Evolutionary conservation across 495 filamentous ascomycete species (phyloP).

Genomic region (Daldinia childiae): DNA sequence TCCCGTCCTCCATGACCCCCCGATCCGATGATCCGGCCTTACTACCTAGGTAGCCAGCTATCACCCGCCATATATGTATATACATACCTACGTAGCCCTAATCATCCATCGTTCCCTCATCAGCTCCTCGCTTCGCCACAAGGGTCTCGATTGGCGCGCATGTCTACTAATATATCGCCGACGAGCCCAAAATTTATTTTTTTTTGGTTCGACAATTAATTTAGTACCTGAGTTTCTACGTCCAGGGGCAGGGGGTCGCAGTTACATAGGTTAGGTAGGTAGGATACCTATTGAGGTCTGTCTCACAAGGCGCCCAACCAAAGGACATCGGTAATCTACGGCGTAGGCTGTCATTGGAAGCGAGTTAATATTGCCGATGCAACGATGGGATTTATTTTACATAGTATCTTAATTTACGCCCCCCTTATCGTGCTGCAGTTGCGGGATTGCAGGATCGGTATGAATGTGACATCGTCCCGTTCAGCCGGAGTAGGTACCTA

Average conservation of each 20-base stretch:
- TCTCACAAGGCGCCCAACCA: constrained; percentile 36
- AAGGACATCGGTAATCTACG: constrained; percentile 18
- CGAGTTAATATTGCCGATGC: constrained; percentile 36
- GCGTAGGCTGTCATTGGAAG: constrained; percentile 32
- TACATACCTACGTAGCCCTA: too few relatives aligned
- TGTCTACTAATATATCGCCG: neutral
- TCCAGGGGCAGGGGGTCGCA: too few relatives aligned
- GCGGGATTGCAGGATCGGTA: constrained; percentile 43
- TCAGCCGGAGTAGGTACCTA: constrained; percentile 34
- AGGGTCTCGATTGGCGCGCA: neutral
- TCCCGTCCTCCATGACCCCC: constrained; percentile 6
- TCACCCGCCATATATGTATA: neutral
- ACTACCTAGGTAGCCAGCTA: too few relatives aligned
- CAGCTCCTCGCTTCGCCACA: neutral
- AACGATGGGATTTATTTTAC: constrained; percentile 27
- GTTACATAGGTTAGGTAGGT: too few relatives aligned
- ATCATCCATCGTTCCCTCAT: neutral
- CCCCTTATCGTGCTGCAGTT: constrained; percentile 27
- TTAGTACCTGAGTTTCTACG: neutral
- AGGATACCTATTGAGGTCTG: constrained; percentile 7
- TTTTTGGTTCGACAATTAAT: constrained; percentile 5
- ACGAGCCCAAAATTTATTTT: neutral
- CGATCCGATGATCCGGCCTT: constrained; percentile 8
- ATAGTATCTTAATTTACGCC: constrained; percentile 33
- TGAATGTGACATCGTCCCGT: constrained; percentile 39